Evolutionary conservation across 352 stramenopile species (phyloP).

Genomic region (Peronospora destructor): DNA sequence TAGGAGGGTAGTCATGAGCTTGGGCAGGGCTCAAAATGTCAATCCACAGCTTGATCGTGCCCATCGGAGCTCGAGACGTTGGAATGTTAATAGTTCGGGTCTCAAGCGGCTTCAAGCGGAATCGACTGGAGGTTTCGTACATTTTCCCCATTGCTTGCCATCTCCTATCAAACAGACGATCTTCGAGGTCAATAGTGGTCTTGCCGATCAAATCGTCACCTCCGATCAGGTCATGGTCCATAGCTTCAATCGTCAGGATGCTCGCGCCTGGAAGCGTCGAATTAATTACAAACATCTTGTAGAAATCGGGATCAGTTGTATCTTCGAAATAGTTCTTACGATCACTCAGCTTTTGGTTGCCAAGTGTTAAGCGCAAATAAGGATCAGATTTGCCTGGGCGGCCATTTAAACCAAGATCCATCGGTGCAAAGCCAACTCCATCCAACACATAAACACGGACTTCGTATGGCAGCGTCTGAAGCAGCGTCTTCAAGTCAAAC

Average conservation of each 20-base stretch:
- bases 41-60: constrained; percentile 83
- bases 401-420: constrained; percentile 83
- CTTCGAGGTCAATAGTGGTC: constrained; percentile 91
- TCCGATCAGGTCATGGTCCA: constrained; percentile 88
- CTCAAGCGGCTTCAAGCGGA: constrained; percentile 70
- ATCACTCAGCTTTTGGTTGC: constrained; percentile 83
- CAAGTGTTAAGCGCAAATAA: constrained; percentile 80
- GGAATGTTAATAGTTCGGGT: constrained; percentile 81
- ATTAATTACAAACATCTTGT: constrained; percentile 86
- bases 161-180: constrained; percentile 86
- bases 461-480: constrained; percentile 73
- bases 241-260: constrained; percentile 82
- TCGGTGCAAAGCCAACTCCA: constrained; percentile 74
- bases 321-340: constrained; percentile 88
- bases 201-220: constrained; percentile 89
- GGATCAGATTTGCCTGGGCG: constrained; percentile 82
- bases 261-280: constrained; percentile 80
- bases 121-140: constrained; percentile 67
- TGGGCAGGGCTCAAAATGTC: constrained; percentile 84
- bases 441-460: constrained; percentile 86
- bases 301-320: constrained; percentile 85
- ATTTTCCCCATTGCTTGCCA: constrained; percentile 86
- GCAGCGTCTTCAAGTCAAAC: constrained; percentile 58
- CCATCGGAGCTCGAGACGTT: constrained; percentile 79
- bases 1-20: constrained; percentile 65